Evolutionary conservation across 1,139 yeast genomes (phyloP).

Genomic region (Sugiyamaella pinicola): DNA sequence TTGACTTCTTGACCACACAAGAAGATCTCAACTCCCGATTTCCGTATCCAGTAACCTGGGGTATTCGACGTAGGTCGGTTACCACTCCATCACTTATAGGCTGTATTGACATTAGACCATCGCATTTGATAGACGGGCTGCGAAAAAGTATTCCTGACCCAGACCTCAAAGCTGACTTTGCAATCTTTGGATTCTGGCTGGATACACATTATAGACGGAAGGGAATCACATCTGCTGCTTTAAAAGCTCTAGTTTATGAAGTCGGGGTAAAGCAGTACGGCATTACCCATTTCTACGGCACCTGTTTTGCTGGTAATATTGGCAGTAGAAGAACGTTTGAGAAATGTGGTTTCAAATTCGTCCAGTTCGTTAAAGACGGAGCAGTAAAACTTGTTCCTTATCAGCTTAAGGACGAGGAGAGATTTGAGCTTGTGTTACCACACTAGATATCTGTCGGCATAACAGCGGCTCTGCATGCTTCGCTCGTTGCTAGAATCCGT

Average conservation of each 20-base stretch:
- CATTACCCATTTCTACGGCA: constrained; percentile 25
- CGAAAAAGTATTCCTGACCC: constrained; percentile 17
- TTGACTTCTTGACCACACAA: constrained; percentile 13
- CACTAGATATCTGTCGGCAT: not conserved
- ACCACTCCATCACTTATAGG: constrained; percentile 23
- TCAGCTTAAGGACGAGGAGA: constrained; percentile 13
- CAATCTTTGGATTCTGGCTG: constrained; percentile 31
- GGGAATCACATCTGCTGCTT: constrained; percentile 30
- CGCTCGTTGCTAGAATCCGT: no score
- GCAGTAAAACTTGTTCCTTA: constrained; percentile 18
- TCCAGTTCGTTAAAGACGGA: constrained; percentile 20
- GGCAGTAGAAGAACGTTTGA: constrained; percentile 27
- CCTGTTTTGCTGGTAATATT: constrained; percentile 27
- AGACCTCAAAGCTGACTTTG: constrained; percentile 14
- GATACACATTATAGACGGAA: constrained; percentile 28
- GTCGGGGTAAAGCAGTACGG: constrained; percentile 26
- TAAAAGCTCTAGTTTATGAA: constrained; percentile 24
- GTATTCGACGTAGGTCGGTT: constrained; percentile 24
- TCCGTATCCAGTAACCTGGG: constrained; percentile 23
- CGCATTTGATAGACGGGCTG: constrained; percentile 16
- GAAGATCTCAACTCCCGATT: not conserved
- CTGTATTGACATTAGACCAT: constrained; percentile 24
- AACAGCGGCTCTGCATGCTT: no score
- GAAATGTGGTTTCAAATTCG: constrained; percentile 27
- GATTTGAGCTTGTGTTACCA: constrained; percentile 8